Evolutionary conservation across 768 basidiomycete species (phyloP).

Genomic region (Serendipita sp.): DNA sequence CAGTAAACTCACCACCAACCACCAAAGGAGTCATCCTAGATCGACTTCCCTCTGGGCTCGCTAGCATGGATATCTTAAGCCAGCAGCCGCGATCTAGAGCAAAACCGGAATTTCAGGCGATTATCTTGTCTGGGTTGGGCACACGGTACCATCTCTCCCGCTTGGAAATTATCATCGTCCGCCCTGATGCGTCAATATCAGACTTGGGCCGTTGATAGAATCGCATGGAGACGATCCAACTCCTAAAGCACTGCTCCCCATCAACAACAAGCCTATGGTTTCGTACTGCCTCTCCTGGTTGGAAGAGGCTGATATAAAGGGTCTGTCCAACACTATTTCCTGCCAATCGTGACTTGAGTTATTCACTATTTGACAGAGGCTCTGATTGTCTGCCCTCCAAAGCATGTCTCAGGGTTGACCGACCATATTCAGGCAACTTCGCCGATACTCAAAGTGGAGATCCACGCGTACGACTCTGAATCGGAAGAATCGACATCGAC

Average conservation of each 20-base stretch:
- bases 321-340: slow-evolving; percentile 25
- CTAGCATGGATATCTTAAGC: slow-evolving; percentile 1
- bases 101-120: slow-evolving; percentile 61
- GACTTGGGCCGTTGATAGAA: slow-evolving; percentile 57
- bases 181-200: slow-evolving; percentile 22
- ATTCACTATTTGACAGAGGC: slow-evolving; percentile 40
- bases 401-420: slow-evolving; percentile 59
- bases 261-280: slow-evolving; percentile 78
- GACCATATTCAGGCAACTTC: slow-evolving; percentile 67
- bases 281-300: slow-evolving; percentile 76
- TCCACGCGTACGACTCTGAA: slow-evolving; percentile 62
- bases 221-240: slow-evolving; percentile 68
- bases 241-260: slow-evolving; percentile 76
- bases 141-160: slow-evolving; percentile 41
- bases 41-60: background rate
- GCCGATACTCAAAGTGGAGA: slow-evolving; percentile 53
- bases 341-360: background rate
- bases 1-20: too few species aligned
- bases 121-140: slow-evolving; percentile 86
- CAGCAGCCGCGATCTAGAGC: slow-evolving; percentile 9
- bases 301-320: slow-evolving; percentile 71
- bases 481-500: slow-evolving; percentile 51
- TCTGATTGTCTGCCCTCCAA: slow-evolving; percentile 66
- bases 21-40: background rate
- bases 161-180: slow-evolving; percentile 5